Evolutionary conservation across 1,139 yeast genomes (phyloP), one percentile per base, ranked within the genome.

Genomic region (Magnusiomyces magnusii): DNA sequence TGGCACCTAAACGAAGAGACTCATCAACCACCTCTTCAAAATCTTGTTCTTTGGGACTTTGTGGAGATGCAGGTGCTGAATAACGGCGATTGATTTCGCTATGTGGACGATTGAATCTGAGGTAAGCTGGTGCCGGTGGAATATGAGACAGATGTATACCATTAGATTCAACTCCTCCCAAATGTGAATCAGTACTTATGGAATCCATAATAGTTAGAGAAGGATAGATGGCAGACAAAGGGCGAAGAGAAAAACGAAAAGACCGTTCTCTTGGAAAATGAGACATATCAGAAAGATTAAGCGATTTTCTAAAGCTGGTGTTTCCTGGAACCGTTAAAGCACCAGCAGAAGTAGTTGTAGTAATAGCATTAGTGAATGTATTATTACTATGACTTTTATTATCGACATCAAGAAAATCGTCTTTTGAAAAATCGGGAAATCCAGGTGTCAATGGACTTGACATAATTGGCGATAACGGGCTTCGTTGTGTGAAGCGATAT

Each of bases 201-300:
- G 50, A 44, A n/a, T 54, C 57, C 27, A 54, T n/a, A 27, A 47
- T 21, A 23, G 19, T 10, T 9, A 54, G n/a, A 17, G 53, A 47
- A 2, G 53, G 53, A 24, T 36, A 47, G 31, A 36, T 25, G n/a
- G 47, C 44, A 27, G 57, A 54, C 17, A 54, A 28, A 9, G 57
- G 57, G 27, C 57, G 53, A 21, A 47, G 36, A 47, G 53, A n/a
- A 53, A 10, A 27, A 9, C 39, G 25, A 1, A 41, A 28, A 27
- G 28, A 9, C 19, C 19, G 34, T 2, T 39, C 44, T 39, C 19
- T 9, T n/a, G 19, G 44, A 17, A 9, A 10, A 10, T 39, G 19
- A 19, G 44, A 19, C 5, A 39, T 19, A n/a, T 9, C 44, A 3
- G 17, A 39, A 39, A 17, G 10, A 39, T n/a, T n/a, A 39, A 19